phyloP scores from a whole-genome alignment of 352 stramenopile genomes.

The Globisporangium perplexum region DNA sequence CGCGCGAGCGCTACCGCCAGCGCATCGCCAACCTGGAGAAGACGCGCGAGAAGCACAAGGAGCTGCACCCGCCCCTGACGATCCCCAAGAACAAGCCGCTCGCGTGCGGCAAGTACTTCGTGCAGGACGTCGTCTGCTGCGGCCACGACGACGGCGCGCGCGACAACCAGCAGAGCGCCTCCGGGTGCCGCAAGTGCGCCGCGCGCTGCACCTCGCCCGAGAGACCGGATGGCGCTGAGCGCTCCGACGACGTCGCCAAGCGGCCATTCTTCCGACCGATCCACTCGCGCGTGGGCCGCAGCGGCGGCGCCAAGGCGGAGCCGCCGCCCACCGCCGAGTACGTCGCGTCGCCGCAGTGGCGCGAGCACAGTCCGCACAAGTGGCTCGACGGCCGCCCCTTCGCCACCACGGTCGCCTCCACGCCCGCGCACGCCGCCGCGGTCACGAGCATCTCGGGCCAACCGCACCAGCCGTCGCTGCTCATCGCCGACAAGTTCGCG shows the following conservation, averaged over 20 bases:
- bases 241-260: slow-evolving; percentile 6
- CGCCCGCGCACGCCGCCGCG: slow-evolving; percentile 40
- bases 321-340: slow-evolving; percentile 45
- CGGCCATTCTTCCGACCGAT: slow-evolving; percentile 8
- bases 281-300: slow-evolving; percentile 8
- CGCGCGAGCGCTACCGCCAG: slow-evolving; percentile 36
- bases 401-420: slow-evolving; percentile 38
- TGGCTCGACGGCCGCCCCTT: slow-evolving; percentile 52
- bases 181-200: slow-evolving; percentile 17
- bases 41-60: slow-evolving; percentile 52
- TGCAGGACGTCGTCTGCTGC: slow-evolving; percentile 35
- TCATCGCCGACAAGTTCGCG: slow-evolving; percentile 39
- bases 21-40: slow-evolving; percentile 54
- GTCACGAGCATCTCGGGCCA: slow-evolving; percentile 35
- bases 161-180: slow-evolving; percentile 17
- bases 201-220: slow-evolving; percentile 20
- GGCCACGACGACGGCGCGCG: not conserved
- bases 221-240: slow-evolving; percentile 8
- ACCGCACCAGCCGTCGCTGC: slow-evolving; percentile 28
- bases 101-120: slow-evolving; percentile 53
- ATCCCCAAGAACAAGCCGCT: slow-evolving; percentile 52
- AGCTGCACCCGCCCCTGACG: slow-evolving; percentile 60
- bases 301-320: slow-evolving; percentile 7
- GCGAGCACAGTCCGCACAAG: slow-evolving; percentile 38
- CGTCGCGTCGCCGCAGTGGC: slow-evolving; percentile 51